Evolutionary conservation across 192 early-diverging fungal genomes (phyloP).

Genomic region (Coemansia sp.): DNA sequence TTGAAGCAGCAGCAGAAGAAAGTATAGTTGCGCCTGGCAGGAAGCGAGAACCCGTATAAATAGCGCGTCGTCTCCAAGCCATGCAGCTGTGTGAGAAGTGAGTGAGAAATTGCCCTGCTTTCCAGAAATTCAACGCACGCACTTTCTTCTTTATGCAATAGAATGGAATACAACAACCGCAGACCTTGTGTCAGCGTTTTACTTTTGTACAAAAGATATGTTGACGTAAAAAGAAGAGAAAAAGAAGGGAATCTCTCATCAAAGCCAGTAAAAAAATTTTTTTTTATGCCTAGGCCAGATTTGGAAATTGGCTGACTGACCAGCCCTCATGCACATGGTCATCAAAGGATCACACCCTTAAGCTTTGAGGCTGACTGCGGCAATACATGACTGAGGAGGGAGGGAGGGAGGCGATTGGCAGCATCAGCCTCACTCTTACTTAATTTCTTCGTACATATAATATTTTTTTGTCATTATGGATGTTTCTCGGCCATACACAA

Average conservation of each 20-base stretch:
- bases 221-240: not conserved
- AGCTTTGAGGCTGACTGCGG: not conserved
- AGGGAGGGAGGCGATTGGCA: not conserved
- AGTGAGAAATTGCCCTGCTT: not conserved
- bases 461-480: constrained; percentile 10
- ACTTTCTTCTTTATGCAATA: not conserved
- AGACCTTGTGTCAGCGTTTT: not conserved
- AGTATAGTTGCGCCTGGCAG: not conserved
- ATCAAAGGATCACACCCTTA: not conserved
- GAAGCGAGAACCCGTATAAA: not conserved
- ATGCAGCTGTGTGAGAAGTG: not conserved
- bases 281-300: not conserved
- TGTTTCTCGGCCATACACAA: constrained; percentile 42
- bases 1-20: not conserved
- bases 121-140: not conserved
- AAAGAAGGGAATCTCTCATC: not conserved
- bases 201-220: not conserved
- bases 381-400: not conserved
- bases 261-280: not conserved
- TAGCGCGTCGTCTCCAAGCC: not conserved
- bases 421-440: not conserved
- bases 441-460: not conserved
- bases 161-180: not conserved
- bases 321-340: not conserved
- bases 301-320: not conserved